Percentiles rank a stretch among this genome's conserved stretches.
phyloP scores from a whole-genome alignment of 257 asterid species.

The Solanum sejunctum region DNA sequence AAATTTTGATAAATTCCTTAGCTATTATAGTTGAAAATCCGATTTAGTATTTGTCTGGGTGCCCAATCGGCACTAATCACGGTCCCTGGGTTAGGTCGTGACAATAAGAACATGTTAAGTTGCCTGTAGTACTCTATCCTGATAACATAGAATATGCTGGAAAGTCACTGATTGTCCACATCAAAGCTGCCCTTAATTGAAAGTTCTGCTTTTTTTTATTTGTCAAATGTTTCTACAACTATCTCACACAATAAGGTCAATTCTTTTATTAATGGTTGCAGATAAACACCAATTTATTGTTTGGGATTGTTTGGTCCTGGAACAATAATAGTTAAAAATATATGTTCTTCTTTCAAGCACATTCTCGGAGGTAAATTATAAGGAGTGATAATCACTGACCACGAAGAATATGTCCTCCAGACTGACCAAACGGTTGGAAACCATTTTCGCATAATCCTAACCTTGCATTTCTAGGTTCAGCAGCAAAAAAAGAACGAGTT shows the following conservation, averaged over 20 bases:
- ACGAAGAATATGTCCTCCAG: neutral
- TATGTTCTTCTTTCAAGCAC: neutral
- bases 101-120: no score
- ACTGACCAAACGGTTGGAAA: neutral
- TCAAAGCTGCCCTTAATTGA: neutral
- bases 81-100: no score
- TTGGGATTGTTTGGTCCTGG: neutral
- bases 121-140: no score
- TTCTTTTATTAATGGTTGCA: no score
- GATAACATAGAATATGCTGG: neutral
- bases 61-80: no score
- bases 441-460: neutral
- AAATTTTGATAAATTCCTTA: no score
- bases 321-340: neutral
- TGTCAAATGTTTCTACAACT: neutral
- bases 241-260: no score
- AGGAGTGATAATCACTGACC: no score
- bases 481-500: no score
- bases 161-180: neutral
- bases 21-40: no score
- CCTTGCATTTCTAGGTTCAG: neutral
- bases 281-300: neutral
- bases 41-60: no score
- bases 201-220: no score
- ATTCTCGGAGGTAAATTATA: neutral